Base-by-base conservation (phyloP, 1,284 basidiomycete species). In the Ganoderma sinense region DNA sequence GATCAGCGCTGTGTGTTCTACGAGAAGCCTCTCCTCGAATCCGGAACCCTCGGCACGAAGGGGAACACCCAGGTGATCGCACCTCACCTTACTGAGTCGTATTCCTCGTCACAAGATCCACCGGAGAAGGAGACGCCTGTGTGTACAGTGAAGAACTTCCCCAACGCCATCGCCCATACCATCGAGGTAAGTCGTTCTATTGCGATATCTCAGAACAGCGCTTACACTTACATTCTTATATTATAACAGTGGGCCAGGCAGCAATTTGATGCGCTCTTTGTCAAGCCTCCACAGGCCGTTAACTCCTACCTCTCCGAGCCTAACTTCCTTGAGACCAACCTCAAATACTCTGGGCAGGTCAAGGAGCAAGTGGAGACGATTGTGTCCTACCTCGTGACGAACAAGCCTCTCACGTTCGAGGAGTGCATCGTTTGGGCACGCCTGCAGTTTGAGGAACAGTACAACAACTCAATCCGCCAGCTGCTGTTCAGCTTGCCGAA, bases 71-170 rank as follows among this genome's bases (percentile, higher is more conserved):
- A 99, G 84, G 97, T 99, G 71, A 90, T 99, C 71, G 89, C 99
- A 61, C 98, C 98, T 26, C 91, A 98, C 82, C 78, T 99, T 64
- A 99, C 98, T 45, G 98, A 99, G 83, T 98, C 97, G 18, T 99
- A 99, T 82, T 94, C 95, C 29, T 98, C 97, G 6, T 99, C 97
- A 26, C 98, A 99, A 83, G 98, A 99, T 81, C 98, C 98, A 58
- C 98, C 98, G 23, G 98, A 99, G 84, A 99, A 99, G 84, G 95
- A 97, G 79, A 94, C 97, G 18, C 96, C 98, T 13, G 96, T 96
- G 53, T 99, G 98, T 83, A 99, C 98, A 11, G 94, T 99, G 79
- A 99, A 99, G 85, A 99, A 97, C 84, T 99, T 99, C 90, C 98
- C 98, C 39, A 98, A 99, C 80, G 93, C 94, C 43, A 99, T 99